Conservation (phyloP, 2,329 filamentous ascomycete species). For the Colletotrichum filicis region DNA sequence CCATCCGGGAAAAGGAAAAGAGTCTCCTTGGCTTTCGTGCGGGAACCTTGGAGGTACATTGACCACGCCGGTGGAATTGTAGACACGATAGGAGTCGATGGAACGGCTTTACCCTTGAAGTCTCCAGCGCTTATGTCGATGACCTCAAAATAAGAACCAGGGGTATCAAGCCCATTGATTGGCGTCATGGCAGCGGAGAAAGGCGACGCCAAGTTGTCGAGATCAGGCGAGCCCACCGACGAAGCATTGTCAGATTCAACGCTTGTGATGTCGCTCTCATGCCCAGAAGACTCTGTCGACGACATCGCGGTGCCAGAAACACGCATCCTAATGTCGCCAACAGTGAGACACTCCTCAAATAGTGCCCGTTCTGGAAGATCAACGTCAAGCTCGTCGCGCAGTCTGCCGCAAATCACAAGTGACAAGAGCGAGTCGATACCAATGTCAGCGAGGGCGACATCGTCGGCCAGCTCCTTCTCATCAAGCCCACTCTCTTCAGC, state of each 20-base stretch:
- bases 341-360: conserved; percentile 64
- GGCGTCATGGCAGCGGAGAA: conserved; percentile 46
- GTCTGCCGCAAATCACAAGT: conserved; percentile 64
- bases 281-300: not conserved
- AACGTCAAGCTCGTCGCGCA: conserved; percentile 68
- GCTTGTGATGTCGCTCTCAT: not conserved
- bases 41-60: conserved; percentile 60
- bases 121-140: conserved; percentile 64
- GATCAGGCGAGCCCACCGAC: conserved; percentile 46
- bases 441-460: conserved; percentile 65
- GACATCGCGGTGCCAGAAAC: not conserved
- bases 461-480: conserved; percentile 64
- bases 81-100: conserved; percentile 52
- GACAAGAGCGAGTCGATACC: conserved; percentile 72
- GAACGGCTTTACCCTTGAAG: conserved; percentile 60
- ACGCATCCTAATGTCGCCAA: conserved; percentile 61
- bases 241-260: conserved; percentile 33
- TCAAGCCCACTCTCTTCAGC: conserved; percentile 66
- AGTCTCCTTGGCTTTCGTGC: conserved; percentile 51
- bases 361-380: conserved; percentile 59
- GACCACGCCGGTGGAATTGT: conserved; percentile 58
- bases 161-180: conserved; percentile 53
- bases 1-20: conserved; percentile 66
- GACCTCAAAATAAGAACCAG: conserved; percentile 57
- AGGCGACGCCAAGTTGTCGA: conserved; percentile 35